Evolutionary conservation across 2,329 filamentous ascomycete genomes (phyloP).

Genomic region (Aureobasidium sp.): DNA sequence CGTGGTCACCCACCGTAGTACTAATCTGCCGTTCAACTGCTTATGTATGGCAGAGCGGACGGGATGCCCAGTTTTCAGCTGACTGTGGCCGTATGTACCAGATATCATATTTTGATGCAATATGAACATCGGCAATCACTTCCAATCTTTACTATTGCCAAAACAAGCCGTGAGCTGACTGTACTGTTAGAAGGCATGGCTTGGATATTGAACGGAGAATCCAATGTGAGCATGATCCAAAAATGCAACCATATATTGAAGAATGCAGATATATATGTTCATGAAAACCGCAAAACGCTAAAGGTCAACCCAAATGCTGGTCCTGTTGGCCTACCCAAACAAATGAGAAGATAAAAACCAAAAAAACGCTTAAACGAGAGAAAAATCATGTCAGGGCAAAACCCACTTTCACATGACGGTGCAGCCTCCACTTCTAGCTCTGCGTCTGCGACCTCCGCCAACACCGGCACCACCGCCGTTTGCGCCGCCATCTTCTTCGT

Average conservation of each 20-base stretch:
- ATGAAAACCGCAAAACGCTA: not conserved
- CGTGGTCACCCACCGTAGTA: too few relatives aligned
- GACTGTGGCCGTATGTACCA: too few relatives aligned
- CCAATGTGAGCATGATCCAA: too few relatives aligned
- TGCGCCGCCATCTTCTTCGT: constrained; percentile 63
- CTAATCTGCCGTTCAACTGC: too few relatives aligned
- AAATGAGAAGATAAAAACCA: not conserved
- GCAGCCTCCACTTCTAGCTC: constrained; percentile 44
- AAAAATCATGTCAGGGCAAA: not conserved
- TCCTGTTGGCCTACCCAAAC: not conserved
- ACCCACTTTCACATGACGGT: constrained; percentile 38
- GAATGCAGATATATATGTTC: not conserved
- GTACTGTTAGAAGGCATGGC: too few relatives aligned
- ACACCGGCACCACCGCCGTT: constrained; percentile 21
- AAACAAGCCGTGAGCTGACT: too few relatives aligned
- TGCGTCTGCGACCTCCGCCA: constrained; percentile 34
- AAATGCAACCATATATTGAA: not conserved
- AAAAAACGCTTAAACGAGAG: not conserved
- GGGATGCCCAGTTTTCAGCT: too few relatives aligned
- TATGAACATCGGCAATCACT: too few relatives aligned
- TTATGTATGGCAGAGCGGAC: too few relatives aligned
- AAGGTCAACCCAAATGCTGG: not conserved
- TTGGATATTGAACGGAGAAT: too few relatives aligned
- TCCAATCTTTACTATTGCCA: too few relatives aligned
- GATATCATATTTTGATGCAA: too few relatives aligned